phyloP scores from a whole-genome alignment of 768 basidiomycete species.

The Cystobasidium tubakii region DNA sequence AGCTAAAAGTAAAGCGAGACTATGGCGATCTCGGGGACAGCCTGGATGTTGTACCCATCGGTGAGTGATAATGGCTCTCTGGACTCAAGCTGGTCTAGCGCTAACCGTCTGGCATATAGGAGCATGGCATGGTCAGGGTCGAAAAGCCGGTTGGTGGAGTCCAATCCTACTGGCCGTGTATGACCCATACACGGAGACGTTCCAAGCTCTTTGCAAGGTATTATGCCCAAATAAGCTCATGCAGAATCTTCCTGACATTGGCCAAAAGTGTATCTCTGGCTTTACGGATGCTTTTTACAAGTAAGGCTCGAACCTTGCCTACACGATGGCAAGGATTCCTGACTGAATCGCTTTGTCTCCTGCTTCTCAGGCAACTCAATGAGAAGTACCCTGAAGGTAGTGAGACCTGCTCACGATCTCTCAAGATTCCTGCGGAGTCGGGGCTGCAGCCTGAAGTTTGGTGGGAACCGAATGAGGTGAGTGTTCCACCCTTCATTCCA shows the following conservation, averaged over 20 bases:
- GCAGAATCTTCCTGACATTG: constrained; percentile 54
- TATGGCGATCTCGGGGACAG: constrained; percentile 53
- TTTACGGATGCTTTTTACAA: constrained; percentile 80
- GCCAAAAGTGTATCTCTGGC: constrained; percentile 88
- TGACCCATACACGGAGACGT: constrained; percentile 54
- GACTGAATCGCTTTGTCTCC: constrained; percentile 5
- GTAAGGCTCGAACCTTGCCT: constrained; percentile 50
- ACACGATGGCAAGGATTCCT: neutral
- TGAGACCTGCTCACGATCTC: constrained; percentile 52
- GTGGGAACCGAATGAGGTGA: constrained; percentile 51
- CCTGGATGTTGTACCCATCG: constrained; percentile 53
- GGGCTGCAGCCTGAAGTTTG: constrained; percentile 51
- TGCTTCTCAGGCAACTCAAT: constrained; percentile 57
- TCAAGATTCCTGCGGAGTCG: constrained; percentile 23
- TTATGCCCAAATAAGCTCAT: constrained; percentile 36
- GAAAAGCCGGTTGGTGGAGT: constrained; percentile 88
- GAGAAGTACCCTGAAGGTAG: constrained; percentile 64
- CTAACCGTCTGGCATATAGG: constrained; percentile 33
- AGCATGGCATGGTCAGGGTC: constrained; percentile 83
- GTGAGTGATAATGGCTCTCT: constrained; percentile 35
- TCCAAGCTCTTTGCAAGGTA: constrained; percentile 34
- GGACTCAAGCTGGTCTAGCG: neutral
- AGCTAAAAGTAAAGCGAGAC: constrained; percentile 80
- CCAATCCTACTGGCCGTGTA: constrained; percentile 74
- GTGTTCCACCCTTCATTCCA: neutral